Evolutionary conservation across 805 yeast genomes (phyloP).

Genomic region (Ogataea pignaliae): DNA sequence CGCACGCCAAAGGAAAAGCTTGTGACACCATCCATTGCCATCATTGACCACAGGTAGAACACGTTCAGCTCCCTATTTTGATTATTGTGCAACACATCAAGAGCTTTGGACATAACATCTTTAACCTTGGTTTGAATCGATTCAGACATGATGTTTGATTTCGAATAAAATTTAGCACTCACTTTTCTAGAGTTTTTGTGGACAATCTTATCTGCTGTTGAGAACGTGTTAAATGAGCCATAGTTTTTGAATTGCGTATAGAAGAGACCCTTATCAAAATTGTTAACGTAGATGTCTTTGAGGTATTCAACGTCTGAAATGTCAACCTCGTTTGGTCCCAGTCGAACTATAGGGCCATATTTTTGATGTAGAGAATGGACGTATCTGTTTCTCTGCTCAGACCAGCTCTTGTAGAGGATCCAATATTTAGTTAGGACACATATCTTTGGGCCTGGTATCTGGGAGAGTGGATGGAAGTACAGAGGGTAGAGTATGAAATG

Average conservation of each 20-base stretch:
- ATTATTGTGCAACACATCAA: slow-evolving; percentile 20
- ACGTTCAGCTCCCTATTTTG: slow-evolving; percentile 41
- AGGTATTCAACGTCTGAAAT: slow-evolving; percentile 49
- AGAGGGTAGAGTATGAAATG: slow-evolving; percentile 34
- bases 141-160: slow-evolving; percentile 33
- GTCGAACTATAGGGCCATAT: slow-evolving; percentile 59
- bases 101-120: slow-evolving; percentile 28
- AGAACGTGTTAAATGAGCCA: slow-evolving; percentile 55
- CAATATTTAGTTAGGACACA: slow-evolving; percentile 41
- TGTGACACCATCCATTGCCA: slow-evolving; percentile 69
- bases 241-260: slow-evolving; percentile 59
- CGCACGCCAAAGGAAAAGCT: slow-evolving; percentile 53
- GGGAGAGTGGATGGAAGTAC: slow-evolving; percentile 42
- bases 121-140: slow-evolving; percentile 32
- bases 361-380: slow-evolving; percentile 46
- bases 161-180: slow-evolving; percentile 41
- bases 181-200: slow-evolving; percentile 42
- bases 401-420: slow-evolving; percentile 39
- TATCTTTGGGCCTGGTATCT: slow-evolving; percentile 55
- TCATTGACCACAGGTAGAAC: slow-evolving; percentile 57
- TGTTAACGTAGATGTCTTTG: slow-evolving; percentile 51
- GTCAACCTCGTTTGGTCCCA: slow-evolving; percentile 60
- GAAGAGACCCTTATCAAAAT: slow-evolving; percentile 54
- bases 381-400: slow-evolving; percentile 43
- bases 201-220: slow-evolving; percentile 43